Evolutionary conservation across 2,329 filamentous ascomycete species (phyloP).

Genomic region (Aureobasidium uvarum): DNA sequence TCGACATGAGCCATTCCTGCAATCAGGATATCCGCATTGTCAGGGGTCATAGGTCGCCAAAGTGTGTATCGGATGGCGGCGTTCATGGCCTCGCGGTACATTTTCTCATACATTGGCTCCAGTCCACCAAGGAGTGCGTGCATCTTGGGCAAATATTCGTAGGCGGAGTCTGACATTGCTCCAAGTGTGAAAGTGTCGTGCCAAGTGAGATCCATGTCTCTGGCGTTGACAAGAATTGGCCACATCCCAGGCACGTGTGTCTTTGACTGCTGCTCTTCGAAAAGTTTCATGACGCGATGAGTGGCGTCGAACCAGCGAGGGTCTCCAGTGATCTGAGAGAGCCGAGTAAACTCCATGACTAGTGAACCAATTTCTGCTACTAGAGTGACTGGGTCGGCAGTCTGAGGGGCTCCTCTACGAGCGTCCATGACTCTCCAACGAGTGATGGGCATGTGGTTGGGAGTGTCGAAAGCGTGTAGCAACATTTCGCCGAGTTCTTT

Average conservation of each 20-base stretch:
- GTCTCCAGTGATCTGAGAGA: conserved; percentile 48
- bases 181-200: conserved; percentile 42
- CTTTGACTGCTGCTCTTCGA: conserved; percentile 45
- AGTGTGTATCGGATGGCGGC: conserved; percentile 48
- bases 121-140: conserved; percentile 49
- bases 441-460: conserved; percentile 47
- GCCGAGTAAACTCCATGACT: conserved; percentile 50
- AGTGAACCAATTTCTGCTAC: conserved; percentile 51
- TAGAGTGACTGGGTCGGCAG: conserved; percentile 44
- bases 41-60: conserved; percentile 51
- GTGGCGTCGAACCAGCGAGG: conserved; percentile 50
- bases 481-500: conserved; percentile 46
- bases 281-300: conserved; percentile 44
- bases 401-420: conserved; percentile 41
- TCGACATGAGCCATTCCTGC: conserved; percentile 46
- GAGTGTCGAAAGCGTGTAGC: conserved; percentile 50
- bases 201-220: conserved; percentile 42
- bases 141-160: conserved; percentile 50
- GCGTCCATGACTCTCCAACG: conserved; percentile 46
- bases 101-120: conserved; percentile 48
- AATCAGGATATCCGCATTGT: conserved; percentile 49
- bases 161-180: conserved; percentile 41
- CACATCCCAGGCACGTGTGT: conserved; percentile 51
- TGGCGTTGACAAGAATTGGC: conserved; percentile 47
- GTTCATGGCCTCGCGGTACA: conserved; percentile 55